Evolutionary conservation across 2,329 filamentous ascomycete species (phyloP), one percentile per base, ranked within the genome.

Genomic region (Talaromyces albobiverticillius): DNA sequence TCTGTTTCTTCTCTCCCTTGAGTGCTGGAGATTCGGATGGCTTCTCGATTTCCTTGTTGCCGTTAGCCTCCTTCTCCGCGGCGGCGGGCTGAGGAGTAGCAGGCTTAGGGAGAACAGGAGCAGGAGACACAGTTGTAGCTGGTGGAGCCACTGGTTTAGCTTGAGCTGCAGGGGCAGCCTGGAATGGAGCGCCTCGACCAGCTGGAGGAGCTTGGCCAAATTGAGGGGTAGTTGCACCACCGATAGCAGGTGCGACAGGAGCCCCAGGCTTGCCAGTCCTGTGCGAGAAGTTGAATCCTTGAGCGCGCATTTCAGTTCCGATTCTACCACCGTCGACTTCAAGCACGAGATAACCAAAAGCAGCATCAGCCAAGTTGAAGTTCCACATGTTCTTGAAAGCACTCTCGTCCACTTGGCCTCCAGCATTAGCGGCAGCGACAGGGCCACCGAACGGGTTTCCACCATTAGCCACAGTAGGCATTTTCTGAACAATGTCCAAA

Each of bases 331-430:
- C 89, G 68, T 99, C 94, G 57, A 99, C 87, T 71, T 99, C 94
- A 55, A 99, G 76, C 14, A 97, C 91, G 49, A 99, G 80, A 80
- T 91, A 99, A 57, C 94, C 94, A 70, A 97, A 99, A 18, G 94
- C 93, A 53, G 94, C 94, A 77, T 99, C 94, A 26, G 94, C 94
- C 61, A 99, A 76, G 72, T 97, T 97, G 77, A 99, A 99, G 74
- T 99, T 99, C 94, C 94, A 99, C 94, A 97, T 97, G 71, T 99
- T 99, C 80, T 99, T 99, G 82, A 99, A 99, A 1, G 94, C 94
- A 65, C 92, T 96, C 78, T 99, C 94, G 60, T 99, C 94, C 16
- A 99, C 91, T 67, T 95, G 89, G 29, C 94, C 94, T 48, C 90
- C 86, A 48, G 85, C 78, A 62, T 76, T 77, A 38, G 80, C 85